Base-by-base conservation (phyloP, 2,329 filamentous ascomycete species). In the Davidsoniella australis region DNA sequence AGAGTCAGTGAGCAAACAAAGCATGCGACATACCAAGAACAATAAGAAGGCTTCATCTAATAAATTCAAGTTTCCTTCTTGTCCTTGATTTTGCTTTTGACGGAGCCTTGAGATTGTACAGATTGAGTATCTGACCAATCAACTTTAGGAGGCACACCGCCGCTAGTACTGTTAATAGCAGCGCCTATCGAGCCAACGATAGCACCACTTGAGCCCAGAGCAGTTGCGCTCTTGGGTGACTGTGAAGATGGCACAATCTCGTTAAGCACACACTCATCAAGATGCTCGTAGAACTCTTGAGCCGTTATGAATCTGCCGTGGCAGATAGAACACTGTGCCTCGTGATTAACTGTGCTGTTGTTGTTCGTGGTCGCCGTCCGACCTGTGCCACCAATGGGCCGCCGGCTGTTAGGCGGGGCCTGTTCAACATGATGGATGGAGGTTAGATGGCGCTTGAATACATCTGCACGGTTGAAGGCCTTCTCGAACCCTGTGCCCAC, bases 241-340 rank as follows among this genome's bases (percentile, higher is more conserved):
- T 48, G 46, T 4, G 38, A 33, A 9, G 26, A 17, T 5, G 73
- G 71, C 12, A 76, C 71, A 47, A 78, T 75, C 14, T 75, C 73
- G 46, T 73, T 73, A 41, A 78, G 64, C 33, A 78, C 73, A 49
- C 74, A 78, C 56, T 78, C 74, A 55, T 82, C 89, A 56, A 95
- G 70, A 70, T 96, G 89, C 67, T 96, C 89, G 63, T 96, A 95
- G 67, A 95, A 95, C 60, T 95, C 89, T 64, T 96, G 89, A 2
- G 89, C 85, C 53, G 82, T 89, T 56, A 73, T 73, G 62, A 94
- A 96, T 12, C 68, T 66, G 6, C 77, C 85, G 40, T 78, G 75
- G 64, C 89, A 96, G 55, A 91, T 96, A 3, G 86, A 94, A 64
- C 89, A 96, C 62, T 82, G 86, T 55, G 87, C 88, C 17, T 57